Conservation (phyloP, 1,284 basidiomycete genomes). For the Ceratobasidium sp. region DNA sequence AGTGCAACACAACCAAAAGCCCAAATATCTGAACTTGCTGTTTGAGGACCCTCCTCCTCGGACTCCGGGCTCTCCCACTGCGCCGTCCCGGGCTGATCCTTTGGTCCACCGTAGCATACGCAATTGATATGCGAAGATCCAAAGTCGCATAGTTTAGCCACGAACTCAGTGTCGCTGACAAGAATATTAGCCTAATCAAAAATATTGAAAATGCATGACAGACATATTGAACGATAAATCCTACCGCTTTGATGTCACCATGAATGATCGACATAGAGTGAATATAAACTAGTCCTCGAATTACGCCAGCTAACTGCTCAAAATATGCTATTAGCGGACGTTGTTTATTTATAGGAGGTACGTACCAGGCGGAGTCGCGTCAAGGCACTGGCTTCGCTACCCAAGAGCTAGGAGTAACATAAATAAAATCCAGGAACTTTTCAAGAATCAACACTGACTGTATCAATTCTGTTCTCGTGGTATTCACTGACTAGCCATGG, state of each 20-base stretch:
- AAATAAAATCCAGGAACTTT: no score
- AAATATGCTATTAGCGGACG: neutral
- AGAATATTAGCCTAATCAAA: slow-evolving; percentile 13
- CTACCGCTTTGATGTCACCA: slow-evolving; percentile 35
- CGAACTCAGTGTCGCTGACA: slow-evolving; percentile 3
- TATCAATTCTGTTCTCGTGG: neutral
- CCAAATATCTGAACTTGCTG: slow-evolving; percentile 16
- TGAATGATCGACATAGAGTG: slow-evolving; percentile 19
- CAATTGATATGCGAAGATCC: slow-evolving; percentile 33
- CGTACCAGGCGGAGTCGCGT: no score
- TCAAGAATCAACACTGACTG: neutral
- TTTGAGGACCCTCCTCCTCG: no score
- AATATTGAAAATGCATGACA: neutral
- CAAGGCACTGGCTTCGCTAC: no score
- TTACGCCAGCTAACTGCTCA: neutral
- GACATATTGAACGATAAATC: no score
- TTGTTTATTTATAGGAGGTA: no score
- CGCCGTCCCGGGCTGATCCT: neutral
- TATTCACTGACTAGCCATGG: neutral
- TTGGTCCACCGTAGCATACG: neutral
- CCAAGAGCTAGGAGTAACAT: no score
- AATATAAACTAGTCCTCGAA: slow-evolving; percentile 17
- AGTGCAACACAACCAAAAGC: slow-evolving; percentile 30
- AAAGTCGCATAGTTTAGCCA: slow-evolving; percentile 37
- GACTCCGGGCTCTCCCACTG: slow-evolving; percentile 27